These are phyloP conservation scores for Mortierella sp. DNA, from an alignment of 371 early-diverging fungal species.

Conservation along the genomic window DNA sequence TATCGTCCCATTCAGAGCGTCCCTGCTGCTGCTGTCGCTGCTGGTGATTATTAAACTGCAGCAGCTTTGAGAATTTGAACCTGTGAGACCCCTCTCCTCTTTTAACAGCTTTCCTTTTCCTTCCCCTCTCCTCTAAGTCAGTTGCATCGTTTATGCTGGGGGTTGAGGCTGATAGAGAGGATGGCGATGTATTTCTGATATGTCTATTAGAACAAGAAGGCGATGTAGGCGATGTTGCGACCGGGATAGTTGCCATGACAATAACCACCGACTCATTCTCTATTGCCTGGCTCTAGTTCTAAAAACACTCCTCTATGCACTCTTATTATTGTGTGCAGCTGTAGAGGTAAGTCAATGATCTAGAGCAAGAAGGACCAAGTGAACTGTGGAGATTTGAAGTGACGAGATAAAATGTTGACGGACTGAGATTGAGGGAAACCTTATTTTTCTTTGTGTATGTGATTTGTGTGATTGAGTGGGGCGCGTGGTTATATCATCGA, in stretches of 20 bases:
- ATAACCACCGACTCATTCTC: constrained; percentile 37
- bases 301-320: neutral
- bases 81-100: constrained; percentile 11
- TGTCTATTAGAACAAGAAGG: constrained; percentile 12
- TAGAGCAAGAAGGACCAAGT: neutral
- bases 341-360: neutral
- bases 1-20: constrained; percentile 12
- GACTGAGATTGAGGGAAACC: neutral
- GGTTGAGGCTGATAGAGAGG: constrained; percentile 7
- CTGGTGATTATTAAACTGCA: constrained; percentile 11
- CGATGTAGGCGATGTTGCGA: constrained; percentile 11
- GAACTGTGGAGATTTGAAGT: neutral
- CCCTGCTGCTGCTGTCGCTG: constrained; percentile 13
- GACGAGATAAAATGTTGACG: neutral
- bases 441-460: constrained; percentile 1
- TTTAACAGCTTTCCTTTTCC: neutral
- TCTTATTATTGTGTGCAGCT: neutral
- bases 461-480: neutral
- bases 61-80: constrained; percentile 30
- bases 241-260: constrained; percentile 39
- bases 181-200: neutral
- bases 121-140: neutral
- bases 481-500: constrained; percentile 1
- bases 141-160: constrained; percentile 4
- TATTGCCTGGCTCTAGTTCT: constrained; percentile 1